Conservation (phyloP, 2,329 filamentous ascomycete genomes). For the Tolypocladium guangdongense region DNA sequence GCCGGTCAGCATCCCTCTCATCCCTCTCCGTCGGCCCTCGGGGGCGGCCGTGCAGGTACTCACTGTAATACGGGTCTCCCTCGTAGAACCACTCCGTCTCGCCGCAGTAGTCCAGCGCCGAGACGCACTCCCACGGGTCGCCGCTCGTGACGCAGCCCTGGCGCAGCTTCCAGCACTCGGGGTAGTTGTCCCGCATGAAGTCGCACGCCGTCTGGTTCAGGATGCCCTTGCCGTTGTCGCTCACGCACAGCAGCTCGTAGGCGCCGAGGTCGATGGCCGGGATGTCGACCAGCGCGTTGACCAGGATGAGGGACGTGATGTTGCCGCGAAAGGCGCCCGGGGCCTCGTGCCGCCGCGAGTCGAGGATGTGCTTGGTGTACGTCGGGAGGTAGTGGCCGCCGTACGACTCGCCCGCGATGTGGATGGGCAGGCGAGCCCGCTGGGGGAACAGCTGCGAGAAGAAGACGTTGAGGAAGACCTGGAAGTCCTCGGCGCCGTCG, state of each 20-base stretch:
- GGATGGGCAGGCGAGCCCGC: conserved; percentile 22
- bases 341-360: conserved; percentile 2
- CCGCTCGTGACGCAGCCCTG: background rate
- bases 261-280: conserved; percentile 2
- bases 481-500: conserved; percentile 29
- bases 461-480: conserved; percentile 35
- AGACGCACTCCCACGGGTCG: background rate
- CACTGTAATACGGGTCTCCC: background rate
- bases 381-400: background rate
- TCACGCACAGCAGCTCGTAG: conserved; percentile 2
- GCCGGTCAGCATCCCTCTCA: too few relatives aligned
- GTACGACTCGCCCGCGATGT: conserved; percentile 30
- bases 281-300: conserved; percentile 5
- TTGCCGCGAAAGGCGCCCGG: conserved; percentile 4
- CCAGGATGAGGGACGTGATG: conserved; percentile 4
- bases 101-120: background rate
- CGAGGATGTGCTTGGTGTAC: conserved; percentile 5
- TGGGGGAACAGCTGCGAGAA: conserved; percentile 29
- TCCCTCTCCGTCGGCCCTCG: too few relatives aligned
- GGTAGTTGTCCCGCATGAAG: background rate
- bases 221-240: background rate
- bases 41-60: too few relatives aligned
- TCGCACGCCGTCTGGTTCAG: conserved; percentile 2
- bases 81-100: background rate
- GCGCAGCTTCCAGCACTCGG: conserved; percentile 1